Evolutionary conservation across 164 flowering plant species (phyloP).

Genomic region (Aristolochia fimbriata): DNA sequence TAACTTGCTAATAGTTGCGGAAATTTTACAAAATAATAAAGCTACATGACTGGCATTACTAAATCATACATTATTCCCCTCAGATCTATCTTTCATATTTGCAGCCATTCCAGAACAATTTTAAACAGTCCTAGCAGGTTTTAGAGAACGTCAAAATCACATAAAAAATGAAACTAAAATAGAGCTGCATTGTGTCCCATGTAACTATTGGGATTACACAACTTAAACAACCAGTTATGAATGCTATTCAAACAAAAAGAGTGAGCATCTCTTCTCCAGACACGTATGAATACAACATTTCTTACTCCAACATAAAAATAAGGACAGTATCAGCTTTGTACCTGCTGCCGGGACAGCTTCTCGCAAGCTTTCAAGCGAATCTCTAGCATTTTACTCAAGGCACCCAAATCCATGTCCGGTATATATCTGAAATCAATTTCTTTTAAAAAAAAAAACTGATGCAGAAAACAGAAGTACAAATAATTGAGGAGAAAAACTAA

Average conservation of each 20-base stretch:
- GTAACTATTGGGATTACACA: background rate
- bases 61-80: background rate
- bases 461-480: too few species aligned
- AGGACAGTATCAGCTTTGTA: background rate
- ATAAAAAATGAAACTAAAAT: background rate
- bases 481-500: too few species aligned
- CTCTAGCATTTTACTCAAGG: slow-evolving; percentile 2
- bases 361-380: slow-evolving; percentile 4
- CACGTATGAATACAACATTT: too few species aligned
- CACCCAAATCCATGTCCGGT: slow-evolving; percentile 6
- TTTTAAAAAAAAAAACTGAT: too few species aligned
- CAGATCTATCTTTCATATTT: background rate
- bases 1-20: too few species aligned
- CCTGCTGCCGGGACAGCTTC: slow-evolving; percentile 7
- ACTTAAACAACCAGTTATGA: background rate
- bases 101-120: background rate
- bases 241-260: background rate
- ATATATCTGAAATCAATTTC: background rate
- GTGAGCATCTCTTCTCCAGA: background rate
- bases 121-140: background rate
- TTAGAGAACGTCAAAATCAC: too few species aligned
- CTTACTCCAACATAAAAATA: too few species aligned
- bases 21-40: background rate
- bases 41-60: background rate
- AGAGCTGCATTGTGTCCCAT: background rate